Conservation (phyloP, 192 early-diverging fungal species). For the Backusella liffmaniae region DNA sequence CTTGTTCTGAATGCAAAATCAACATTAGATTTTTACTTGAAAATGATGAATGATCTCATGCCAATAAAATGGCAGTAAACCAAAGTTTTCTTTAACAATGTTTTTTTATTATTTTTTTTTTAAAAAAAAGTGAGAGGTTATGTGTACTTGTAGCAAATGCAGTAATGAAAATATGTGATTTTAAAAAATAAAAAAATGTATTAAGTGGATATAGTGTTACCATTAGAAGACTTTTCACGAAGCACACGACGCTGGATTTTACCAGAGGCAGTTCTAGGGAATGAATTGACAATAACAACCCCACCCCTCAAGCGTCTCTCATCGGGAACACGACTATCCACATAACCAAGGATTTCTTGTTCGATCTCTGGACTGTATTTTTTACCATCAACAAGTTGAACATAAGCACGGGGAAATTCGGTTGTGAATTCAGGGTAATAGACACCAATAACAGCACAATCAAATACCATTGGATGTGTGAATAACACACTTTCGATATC, state of each 20-base stretch:
- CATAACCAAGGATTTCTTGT: not conserved
- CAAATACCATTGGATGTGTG: not conserved
- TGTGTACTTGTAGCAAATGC: too few species aligned
- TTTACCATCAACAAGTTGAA: not conserved
- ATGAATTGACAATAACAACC: not conserved
- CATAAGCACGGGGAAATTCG: not conserved
- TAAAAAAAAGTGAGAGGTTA: too few species aligned
- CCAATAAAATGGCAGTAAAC: too few species aligned
- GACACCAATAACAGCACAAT: not conserved
- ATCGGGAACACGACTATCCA: not conserved
- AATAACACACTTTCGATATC: not conserved
- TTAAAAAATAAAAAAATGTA: not conserved
- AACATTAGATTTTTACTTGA: too few species aligned
- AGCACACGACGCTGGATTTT: not conserved
- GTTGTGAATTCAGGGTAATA: not conserved
- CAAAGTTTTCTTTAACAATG: too few species aligned
- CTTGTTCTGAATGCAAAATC: too few species aligned
- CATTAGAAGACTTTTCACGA: not conserved
- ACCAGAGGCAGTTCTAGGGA: not conserved
- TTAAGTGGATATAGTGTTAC: not conserved
- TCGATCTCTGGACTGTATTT: not conserved
- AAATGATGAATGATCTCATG: too few species aligned
- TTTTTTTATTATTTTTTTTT: too few species aligned
- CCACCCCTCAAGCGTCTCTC: not conserved
- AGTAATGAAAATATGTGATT: not conserved